These are phyloP conservation scores for Arxiozyma heterogenica DNA, from an alignment of 1,139 yeast genomes.

Conservation along the genomic window DNA sequence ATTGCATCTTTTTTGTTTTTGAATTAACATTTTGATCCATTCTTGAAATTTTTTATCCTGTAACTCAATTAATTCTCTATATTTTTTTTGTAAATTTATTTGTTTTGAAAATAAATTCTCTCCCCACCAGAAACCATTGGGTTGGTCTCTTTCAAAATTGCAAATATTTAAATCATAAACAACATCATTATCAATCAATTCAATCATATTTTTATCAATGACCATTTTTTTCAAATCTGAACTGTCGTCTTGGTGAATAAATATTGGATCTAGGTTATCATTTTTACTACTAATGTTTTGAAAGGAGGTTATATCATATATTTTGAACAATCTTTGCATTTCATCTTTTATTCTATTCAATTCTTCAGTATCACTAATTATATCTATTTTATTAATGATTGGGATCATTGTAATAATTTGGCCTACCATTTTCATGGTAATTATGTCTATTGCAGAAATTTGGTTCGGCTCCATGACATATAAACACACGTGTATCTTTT, in stretches of 20 bases:
- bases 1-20: slow-evolving; percentile 49
- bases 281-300: background rate
- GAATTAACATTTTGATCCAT: slow-evolving; percentile 53
- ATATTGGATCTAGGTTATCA: background rate
- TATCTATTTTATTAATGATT: slow-evolving; percentile 67
- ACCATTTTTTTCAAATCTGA: background rate
- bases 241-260: background rate
- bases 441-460: slow-evolving; percentile 47
- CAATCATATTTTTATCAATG: background rate
- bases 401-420: slow-evolving; percentile 67
- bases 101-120: slow-evolving; percentile 32
- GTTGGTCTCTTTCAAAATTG: background rate
- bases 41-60: slow-evolving; percentile 58
- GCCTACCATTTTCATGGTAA: slow-evolving; percentile 58
- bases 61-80: slow-evolving; percentile 39
- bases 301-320: background rate
- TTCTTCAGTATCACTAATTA: slow-evolving; percentile 35
- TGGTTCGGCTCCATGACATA: slow-evolving; percentile 59
- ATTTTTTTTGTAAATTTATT: slow-evolving; percentile 38
- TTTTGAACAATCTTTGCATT: background rate
- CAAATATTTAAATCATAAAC: too few species aligned
- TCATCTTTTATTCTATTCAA: background rate
- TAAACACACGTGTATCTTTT: slow-evolving; percentile 67
- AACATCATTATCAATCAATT: background rate
- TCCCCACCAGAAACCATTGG: background rate